Evolutionary conservation across 345 rosid genomes (phyloP).

Genomic region (Camelina hispida): DNA sequence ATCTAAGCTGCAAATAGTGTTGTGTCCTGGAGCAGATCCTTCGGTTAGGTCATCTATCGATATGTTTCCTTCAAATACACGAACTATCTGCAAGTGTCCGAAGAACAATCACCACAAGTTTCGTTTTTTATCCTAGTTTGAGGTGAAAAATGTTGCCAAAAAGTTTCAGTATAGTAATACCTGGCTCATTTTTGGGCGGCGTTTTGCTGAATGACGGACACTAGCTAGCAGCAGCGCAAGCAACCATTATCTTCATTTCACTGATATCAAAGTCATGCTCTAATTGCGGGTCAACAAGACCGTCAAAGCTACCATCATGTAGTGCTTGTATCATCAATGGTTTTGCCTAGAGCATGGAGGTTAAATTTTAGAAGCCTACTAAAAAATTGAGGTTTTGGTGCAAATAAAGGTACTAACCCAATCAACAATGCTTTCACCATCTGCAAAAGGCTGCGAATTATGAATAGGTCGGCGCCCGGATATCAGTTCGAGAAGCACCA

Average conservation of each 20-base stretch:
- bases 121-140: no score
- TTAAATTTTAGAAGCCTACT: neutral
- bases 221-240: slow-evolving; percentile 87
- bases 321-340: slow-evolving; percentile 67
- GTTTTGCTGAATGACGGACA: slow-evolving; percentile 74
- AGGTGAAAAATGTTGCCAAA: neutral
- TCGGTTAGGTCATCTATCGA: slow-evolving; percentile 64
- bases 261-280: slow-evolving; percentile 47
- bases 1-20: slow-evolving; percentile 48
- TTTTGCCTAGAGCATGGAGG: slow-evolving; percentile 58
- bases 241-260: slow-evolving; percentile 72
- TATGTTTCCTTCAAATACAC: slow-evolving; percentile 80
- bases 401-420: slow-evolving; percentile 59
- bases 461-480: slow-evolving; percentile 80
- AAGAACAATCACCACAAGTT: neutral
- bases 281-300: slow-evolving; percentile 65
- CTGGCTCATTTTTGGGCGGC: slow-evolving; percentile 86
- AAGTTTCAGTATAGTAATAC: slow-evolving; percentile 45
- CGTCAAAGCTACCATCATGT: slow-evolving; percentile 53
- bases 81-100: slow-evolving; percentile 60
- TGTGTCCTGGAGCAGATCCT: slow-evolving; percentile 59
- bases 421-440: slow-evolving; percentile 84
- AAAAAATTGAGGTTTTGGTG: neutral
- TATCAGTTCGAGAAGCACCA: slow-evolving; percentile 85
- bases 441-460: slow-evolving; percentile 54